These are phyloP conservation scores for Colletotrichum scovillei DNA, from an alignment of 2,329 filamentous ascomycete genomes.

Conservation along the genomic window DNA sequence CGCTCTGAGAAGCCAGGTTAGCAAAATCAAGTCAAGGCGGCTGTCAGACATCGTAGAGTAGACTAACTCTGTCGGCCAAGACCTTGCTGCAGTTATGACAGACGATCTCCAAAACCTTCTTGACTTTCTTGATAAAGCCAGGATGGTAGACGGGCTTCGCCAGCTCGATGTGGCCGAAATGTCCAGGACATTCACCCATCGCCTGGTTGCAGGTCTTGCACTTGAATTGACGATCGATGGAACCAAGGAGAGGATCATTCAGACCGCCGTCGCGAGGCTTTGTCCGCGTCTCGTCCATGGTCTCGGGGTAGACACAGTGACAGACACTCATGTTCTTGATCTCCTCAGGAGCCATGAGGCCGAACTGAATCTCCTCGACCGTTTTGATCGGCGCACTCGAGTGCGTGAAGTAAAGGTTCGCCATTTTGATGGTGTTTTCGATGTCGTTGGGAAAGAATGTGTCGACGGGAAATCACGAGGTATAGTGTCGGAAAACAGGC, in stretches of 20 bases:
- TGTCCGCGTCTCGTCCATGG: slow-evolving; percentile 95
- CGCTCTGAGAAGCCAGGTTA: slow-evolving; percentile 77
- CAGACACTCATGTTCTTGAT: slow-evolving; percentile 99
- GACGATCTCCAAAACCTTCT: slow-evolving; percentile 98
- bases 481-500: slow-evolving; percentile 3
- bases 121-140: slow-evolving; percentile 98
- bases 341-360: slow-evolving; percentile 96
- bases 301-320: slow-evolving; percentile 98
- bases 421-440: slow-evolving; percentile 72
- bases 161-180: slow-evolving; percentile 98
- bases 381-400: slow-evolving; percentile 97
- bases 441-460: slow-evolving; percentile 35
- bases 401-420: slow-evolving; percentile 90
- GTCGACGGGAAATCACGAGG: slow-evolving; percentile 7
- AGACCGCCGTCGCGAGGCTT: slow-evolving; percentile 91
- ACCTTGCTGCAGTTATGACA: slow-evolving; percentile 99
- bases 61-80: slow-evolving; percentile 97
- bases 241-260: slow-evolving; percentile 95
- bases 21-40: slow-evolving; percentile 65
- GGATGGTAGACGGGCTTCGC: slow-evolving; percentile 94
- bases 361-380: slow-evolving; percentile 99
- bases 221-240: slow-evolving; percentile 94
- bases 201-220: slow-evolving; percentile 97
- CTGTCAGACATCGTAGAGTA: slow-evolving; percentile 64
- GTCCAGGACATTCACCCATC: slow-evolving; percentile 95